These are phyloP conservation scores for Trichomonascaceae sp. DNA, from an alignment of 1,139 yeast species.

Conservation along the genomic window DNA sequence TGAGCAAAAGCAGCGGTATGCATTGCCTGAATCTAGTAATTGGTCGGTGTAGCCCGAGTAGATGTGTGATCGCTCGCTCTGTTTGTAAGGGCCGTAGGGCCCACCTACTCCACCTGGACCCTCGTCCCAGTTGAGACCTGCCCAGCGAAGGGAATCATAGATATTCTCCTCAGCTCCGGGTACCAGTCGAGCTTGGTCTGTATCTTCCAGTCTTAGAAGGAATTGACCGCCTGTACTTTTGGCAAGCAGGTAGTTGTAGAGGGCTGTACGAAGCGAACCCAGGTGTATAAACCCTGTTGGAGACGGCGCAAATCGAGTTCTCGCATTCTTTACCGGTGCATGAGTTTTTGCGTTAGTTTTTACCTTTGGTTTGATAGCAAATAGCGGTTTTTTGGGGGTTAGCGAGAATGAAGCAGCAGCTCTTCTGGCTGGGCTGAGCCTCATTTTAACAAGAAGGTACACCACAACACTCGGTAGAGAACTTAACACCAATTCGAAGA, in stretches of 20 bases:
- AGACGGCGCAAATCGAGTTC: conserved; percentile 95
- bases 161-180: conserved; percentile 74
- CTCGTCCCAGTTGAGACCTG: conserved; percentile 65
- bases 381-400: too few relatives aligned
- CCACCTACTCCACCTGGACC: conserved; percentile 69
- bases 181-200: conserved; percentile 69
- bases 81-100: conserved; percentile 63
- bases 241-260: conserved; percentile 78
- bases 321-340: too few relatives aligned
- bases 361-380: too few relatives aligned
- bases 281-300: conserved; percentile 91
- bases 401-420: too few relatives aligned
- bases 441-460: too few relatives aligned
- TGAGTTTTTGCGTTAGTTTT: too few relatives aligned
- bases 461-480: too few relatives aligned
- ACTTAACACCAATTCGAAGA: too few relatives aligned
- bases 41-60: conserved; percentile 45
- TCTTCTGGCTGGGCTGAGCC: too few relatives aligned
- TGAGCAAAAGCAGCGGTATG: conserved; percentile 79
- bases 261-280: conserved; percentile 87
- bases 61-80: conserved; percentile 60
- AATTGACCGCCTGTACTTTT: conserved; percentile 70
- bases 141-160: conserved; percentile 65
- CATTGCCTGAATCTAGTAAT: conserved; percentile 51
- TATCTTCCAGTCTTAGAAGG: conserved; percentile 75